Percentiles rank a stretch among this genome's conserved stretches.
phyloP scores from a whole-genome alignment of 768 basidiomycete genomes.

The Suillus tomentosus region DNA sequence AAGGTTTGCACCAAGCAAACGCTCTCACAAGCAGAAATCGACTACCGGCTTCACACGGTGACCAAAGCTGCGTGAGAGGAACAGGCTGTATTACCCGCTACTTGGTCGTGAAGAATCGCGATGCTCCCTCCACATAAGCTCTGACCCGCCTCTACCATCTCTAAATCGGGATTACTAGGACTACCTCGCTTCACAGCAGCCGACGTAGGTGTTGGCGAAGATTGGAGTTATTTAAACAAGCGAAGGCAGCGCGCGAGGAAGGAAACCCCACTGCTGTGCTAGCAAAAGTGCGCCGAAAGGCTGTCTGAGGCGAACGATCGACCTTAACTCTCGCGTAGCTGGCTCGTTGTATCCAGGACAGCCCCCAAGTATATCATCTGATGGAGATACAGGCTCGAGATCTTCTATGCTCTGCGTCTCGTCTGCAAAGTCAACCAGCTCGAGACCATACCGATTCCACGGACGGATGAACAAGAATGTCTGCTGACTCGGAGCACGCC shows the following conservation, averaged over 20 bases:
- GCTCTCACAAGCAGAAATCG: slow-evolving; percentile 30
- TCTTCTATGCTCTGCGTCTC: no score
- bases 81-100: slow-evolving; percentile 19
- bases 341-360: no score
- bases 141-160: slow-evolving; percentile 28
- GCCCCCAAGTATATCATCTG: no score
- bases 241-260: slow-evolving; percentile 50
- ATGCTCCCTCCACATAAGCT: slow-evolving; percentile 8
- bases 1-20: slow-evolving; percentile 40
- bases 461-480: no score
- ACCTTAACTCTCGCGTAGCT: no score
- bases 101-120: no score
- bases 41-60: slow-evolving; percentile 23
- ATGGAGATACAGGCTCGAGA: no score
- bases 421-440: no score
- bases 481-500: no score
- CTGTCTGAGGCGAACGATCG: no score
- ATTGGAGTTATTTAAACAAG: slow-evolving; percentile 59
- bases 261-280: slow-evolving; percentile 7
- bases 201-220: slow-evolving; percentile 38
- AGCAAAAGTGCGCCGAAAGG: no score
- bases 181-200: slow-evolving; percentile 22
- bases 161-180: slow-evolving; percentile 6
- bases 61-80: slow-evolving; percentile 23
- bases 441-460: no score